These are phyloP conservation scores for Sisymbrium altissimum DNA, from an alignment of 345 rosid genomes.

Conservation along the genomic window DNA sequence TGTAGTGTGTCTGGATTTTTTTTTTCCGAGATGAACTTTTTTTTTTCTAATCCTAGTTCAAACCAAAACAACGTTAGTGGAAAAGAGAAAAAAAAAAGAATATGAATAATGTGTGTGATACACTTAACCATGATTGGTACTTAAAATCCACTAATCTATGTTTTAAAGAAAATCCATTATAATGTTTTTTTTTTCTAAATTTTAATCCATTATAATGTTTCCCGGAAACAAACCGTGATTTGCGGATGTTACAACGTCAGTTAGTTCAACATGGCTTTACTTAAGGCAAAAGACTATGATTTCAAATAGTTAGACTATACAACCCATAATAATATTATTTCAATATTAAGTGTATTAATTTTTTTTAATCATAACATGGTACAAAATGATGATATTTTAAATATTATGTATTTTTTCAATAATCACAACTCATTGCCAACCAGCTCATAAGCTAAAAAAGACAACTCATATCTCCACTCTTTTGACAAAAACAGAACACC, in stretches of 20 bases:
- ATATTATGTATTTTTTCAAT: not conserved
- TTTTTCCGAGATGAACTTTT: not conserved
- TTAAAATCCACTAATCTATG: constrained; percentile 10
- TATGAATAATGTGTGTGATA: constrained; percentile 22
- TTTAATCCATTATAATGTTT: constrained; percentile 23
- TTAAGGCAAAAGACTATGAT: constrained; percentile 18
- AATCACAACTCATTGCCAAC: constrained; percentile 30
- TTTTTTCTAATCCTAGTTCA: not conserved
- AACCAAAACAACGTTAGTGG: not conserved
- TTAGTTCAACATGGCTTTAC: constrained; percentile 34
- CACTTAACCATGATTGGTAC: constrained; percentile 34
- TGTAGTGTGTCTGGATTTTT: not conserved
- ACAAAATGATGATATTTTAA: not conserved
- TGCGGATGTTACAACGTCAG: constrained; percentile 35
- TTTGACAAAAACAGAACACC: constrained; percentile 38
- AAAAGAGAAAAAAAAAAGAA: not conserved
- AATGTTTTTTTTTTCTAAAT: not conserved
- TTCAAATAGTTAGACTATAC: constrained; percentile 16
- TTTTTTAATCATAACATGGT: not conserved
- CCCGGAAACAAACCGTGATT: constrained; percentile 34
- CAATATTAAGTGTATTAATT: not conserved
- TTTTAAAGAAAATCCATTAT: constrained; percentile 12
- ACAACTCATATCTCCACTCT: constrained; percentile 34
- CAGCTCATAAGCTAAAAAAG: constrained; percentile 34
- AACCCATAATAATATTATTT: not conserved